A percentile compares a stretch with the other conserved stretches of the same genome.
These are phyloP conservation scores for Ganoderma sp. DNA, from an alignment of 1,284 basidiomycete genomes.

Conservation along the genomic window DNA sequence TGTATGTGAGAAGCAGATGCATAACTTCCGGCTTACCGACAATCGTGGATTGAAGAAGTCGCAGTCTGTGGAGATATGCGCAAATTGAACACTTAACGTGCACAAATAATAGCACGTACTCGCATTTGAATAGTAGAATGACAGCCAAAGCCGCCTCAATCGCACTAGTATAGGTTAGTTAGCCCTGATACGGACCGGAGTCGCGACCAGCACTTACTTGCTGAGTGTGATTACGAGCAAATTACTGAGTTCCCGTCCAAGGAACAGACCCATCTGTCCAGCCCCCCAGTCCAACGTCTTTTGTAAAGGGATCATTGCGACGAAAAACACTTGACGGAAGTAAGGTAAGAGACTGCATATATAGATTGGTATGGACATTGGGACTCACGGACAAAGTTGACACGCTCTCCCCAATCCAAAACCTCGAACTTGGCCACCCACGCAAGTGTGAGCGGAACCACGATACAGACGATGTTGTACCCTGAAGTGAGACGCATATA, in stretches of 20 bases:
- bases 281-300: conserved; percentile 65
- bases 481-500: conserved; percentile 41
- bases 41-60: conserved; percentile 64
- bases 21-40: conserved; percentile 46
- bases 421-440: conserved; percentile 62
- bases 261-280: conserved; percentile 64
- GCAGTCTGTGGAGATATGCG: conserved; percentile 43
- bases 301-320: conserved; percentile 63
- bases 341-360: neutral
- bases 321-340: conserved; percentile 53
- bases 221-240: conserved; percentile 63
- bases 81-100: neutral
- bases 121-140: conserved; percentile 67
- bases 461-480: conserved; percentile 55
- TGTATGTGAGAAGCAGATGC: too few species aligned
- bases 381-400: conserved; percentile 47
- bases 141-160: conserved; percentile 71
- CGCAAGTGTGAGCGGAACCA: conserved; percentile 67
- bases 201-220: conserved; percentile 49
- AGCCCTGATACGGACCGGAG: conserved; percentile 34
- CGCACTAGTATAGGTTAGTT: conserved; percentile 33
- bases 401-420: conserved; percentile 35
- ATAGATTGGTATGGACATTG: neutral
- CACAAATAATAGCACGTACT: conserved; percentile 33
- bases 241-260: conserved; percentile 63